A percentile compares a stretch with the other conserved stretches of the same genome.
Evolutionary conservation across 805 yeast genomes (phyloP).

Genomic region (Yarrowia porcina): DNA sequence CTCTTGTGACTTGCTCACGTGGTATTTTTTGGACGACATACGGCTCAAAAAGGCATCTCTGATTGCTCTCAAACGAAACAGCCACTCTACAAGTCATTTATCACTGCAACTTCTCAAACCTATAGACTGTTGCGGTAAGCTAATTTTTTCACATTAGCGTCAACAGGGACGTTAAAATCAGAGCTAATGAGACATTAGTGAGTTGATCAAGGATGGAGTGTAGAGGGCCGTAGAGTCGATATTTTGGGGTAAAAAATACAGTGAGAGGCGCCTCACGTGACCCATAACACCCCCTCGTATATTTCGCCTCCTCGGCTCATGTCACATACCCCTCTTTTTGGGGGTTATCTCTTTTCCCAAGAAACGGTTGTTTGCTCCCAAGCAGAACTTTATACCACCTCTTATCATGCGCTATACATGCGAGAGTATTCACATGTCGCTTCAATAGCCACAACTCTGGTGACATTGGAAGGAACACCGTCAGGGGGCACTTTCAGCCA

Average conservation of each 20-base stretch:
- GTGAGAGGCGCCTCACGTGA: not conserved
- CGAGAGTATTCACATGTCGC: conserved; percentile 6
- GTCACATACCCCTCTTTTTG: not conserved
- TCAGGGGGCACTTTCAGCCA: not conserved
- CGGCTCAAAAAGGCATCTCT: too few relatives aligned
- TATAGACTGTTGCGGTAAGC: not conserved
- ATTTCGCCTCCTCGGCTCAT: not conserved
- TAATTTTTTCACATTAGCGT: conserved; percentile 12
- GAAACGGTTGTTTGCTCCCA: conserved; percentile 7
- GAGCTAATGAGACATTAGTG: not conserved
- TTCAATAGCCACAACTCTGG: not conserved
- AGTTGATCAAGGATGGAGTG: too few relatives aligned
- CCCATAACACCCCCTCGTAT: not conserved
- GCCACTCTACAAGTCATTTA: too few relatives aligned
- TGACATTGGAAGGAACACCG: not conserved
- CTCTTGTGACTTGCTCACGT: not conserved
- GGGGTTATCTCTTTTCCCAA: not conserved
- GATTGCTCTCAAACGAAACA: not conserved
- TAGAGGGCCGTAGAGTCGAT: too few relatives aligned
- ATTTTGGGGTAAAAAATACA: too few relatives aligned
- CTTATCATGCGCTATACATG: conserved; percentile 25
- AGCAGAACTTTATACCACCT: conserved; percentile 9
- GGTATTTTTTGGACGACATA: not conserved
- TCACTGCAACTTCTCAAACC: not conserved
- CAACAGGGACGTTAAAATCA: not conserved